Evolutionary conservation across 2,329 filamentous ascomycete species (phyloP).

Genomic region (Talaromyces sp.): DNA sequence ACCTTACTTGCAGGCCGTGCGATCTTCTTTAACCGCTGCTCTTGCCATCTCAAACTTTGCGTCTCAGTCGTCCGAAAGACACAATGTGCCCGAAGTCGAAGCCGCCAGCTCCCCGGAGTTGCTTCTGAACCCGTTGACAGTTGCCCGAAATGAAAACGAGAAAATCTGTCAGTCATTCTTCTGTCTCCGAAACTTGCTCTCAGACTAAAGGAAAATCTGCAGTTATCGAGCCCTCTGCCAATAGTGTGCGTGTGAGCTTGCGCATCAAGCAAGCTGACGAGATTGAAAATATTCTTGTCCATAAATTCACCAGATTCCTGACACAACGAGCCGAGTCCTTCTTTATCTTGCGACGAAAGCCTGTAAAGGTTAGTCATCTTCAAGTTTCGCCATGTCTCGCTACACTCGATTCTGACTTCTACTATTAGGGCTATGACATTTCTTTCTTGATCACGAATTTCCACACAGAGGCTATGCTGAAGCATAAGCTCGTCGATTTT

Average conservation of each 20-base stretch:
- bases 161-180: conserved; percentile 51
- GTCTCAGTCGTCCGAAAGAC: conserved; percentile 89
- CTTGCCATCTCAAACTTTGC: conserved; percentile 95
- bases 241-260: conserved; percentile 94
- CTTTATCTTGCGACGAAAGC: conserved; percentile 91
- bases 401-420: conserved; percentile 1
- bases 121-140: conserved; percentile 79
- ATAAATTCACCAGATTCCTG: conserved; percentile 96
- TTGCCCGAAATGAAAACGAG: conserved; percentile 96
- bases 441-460: conserved; percentile 98
- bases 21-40: conserved; percentile 87
- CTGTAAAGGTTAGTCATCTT: conserved; percentile 65
- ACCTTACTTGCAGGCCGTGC: conserved; percentile 93
- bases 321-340: conserved; percentile 95
- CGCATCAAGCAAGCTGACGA: conserved; percentile 99
- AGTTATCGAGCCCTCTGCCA: conserved; percentile 90
- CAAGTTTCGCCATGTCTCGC: not conserved
- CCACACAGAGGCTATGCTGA: conserved; percentile 97
- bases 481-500: conserved; percentile 98
- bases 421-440: conserved; percentile 85
- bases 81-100: conserved; percentile 98
- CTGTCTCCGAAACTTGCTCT: not conserved
- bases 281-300: conserved; percentile 95
- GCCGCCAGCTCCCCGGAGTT: conserved; percentile 89
- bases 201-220: not conserved